Evolutionary conservation across 441 rosid genomes (phyloP), one percentile per base, ranked within the genome.

Genomic region (Sinapis alba): DNA sequence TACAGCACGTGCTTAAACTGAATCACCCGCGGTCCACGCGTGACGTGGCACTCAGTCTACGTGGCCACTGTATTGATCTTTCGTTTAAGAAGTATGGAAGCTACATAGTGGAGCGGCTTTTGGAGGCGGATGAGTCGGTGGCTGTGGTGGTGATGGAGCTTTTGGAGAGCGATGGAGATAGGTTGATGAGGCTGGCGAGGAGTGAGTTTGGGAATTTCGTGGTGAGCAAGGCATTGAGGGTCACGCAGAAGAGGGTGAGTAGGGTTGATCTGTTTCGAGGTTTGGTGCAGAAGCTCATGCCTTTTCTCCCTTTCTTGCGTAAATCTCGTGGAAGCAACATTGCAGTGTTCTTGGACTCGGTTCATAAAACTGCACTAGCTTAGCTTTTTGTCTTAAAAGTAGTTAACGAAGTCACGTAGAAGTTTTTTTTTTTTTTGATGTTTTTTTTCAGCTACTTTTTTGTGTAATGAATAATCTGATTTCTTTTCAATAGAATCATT

Each of bases 171-270:
- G 6, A 53, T 0, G 58, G 2, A 13, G 15, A 68, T 5, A 62
- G 1, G 65, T 26, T 75, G 69, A 19, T 62, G 63, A 75, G 47
- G 79, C 18, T 75, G 5, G 69, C 74, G 45, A 62, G 47, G 26
- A 32, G 20, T 13, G 57, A 53, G 13, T 75, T 12, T 28, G 74
- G 79, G 18, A 62, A 53, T 62, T 51, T 24, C 24, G 74, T 75
- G 47, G 69, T 75, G 58, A 1, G 0, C 2, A 75, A 68, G 27
- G 69, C 74, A 53, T 13, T 75, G 9, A 7, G 0, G 43, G 2
- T 54, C 21, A 69, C 79, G 2, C 16, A 5, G 4, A n/a, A 3
- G 21, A 50, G 12, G 56, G 7, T 18, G 56, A 18, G 12, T 50
- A 50, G 56, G 56, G 56, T 50, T 50, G 56, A 16, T 16, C 56